Base-by-base conservation (phyloP, 148 eudicot species). In the Chenopodium formosanum region DNA sequence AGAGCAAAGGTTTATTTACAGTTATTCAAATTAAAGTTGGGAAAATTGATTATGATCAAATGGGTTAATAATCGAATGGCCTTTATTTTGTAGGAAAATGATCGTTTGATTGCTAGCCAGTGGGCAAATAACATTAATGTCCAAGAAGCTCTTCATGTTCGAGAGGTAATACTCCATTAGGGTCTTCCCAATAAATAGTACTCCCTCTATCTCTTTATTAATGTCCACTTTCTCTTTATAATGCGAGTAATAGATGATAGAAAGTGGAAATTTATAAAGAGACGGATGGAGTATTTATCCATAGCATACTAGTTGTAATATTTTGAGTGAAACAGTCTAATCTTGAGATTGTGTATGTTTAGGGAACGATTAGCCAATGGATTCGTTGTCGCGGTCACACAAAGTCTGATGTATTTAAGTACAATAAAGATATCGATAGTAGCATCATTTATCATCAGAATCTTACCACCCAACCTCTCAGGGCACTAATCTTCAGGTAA, bases 71-170 rank as follows among this genome's bases (percentile, higher is more conserved):
- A 32, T 32, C 1, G 48, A 46, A 46, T 10, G 2, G 52, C 0
- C 52, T 10, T 48, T 48, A 1, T 48, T 48, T 10, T 56, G 62
- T 56, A 56, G 62, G 62, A 2, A 64, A 64, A 64, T 9, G 68
- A 64, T 22, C 68, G 7, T 64, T 1, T 10, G 29, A 23, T 64
- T 11, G 23, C 68, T 64, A 22, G 1, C 29, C 68, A 64, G 23
- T 64, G 68, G 68, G 68, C 68, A 6, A 64, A 64, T 64, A 64
- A 64, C 68, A 64, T 64, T 64, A 27, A 64, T 6, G 68, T 64
- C 29, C 68, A 23, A 64, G 68, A 1, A 64, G 68, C 68, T 64
- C 68, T 64, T 64, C 68, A 64, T 22, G 68, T 64, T 64, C 68
- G 14, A 22, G 12, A 64, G 68, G 68, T 64, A 64, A 22, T 7